Base-by-base conservation (phyloP, 2,329 filamentous ascomycete genomes). In the Fusarium sp. region DNA sequence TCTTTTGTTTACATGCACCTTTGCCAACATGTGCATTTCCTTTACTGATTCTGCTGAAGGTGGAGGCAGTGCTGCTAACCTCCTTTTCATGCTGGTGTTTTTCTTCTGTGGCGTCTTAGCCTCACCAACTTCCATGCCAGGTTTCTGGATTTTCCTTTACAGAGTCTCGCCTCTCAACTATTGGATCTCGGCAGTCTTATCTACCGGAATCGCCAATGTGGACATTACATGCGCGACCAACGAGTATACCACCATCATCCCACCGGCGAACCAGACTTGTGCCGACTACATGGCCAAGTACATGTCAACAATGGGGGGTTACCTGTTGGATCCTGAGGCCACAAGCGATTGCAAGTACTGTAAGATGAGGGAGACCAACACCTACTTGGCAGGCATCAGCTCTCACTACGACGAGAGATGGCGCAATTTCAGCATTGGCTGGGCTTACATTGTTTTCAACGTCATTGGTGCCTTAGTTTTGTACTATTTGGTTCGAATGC, bases 101-200 rank as follows among this genome's bases (percentile, higher is more conserved):
- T 58, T 58, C 33, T 58, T 58, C 33, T 58, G 56, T 8, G 35
- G 72, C 6, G 70, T 75, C 11, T 17, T 75, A 12, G 72, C 65
- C n/a, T 45, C 56, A 0, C 63, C 68, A 43, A 90, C 90, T n/a
- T 87, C 88, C 14, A 82, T 87, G 37, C 91, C 90, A 1, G 90
- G 90, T 12, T 88, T 89, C 70, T 82, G 70, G 72, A 69, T 75
- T 14, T 72, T 74, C 11, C 37, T 75, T 59, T 95, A 95, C 83
- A 89, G 92, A 59, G 84, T 94, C 45, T 95, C 92, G 0, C 94
- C 95, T 0, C 93, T 97, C 77, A 95, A 93, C 0, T 97, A 97
- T 81, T 85, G 96, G 32, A 89, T 96, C 45, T 88, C 88, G 15
- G 93, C 91, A 32, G 90, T 97, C 85, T 82, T 95, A 2, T 88